A percentile compares a stretch with the other conserved stretches of the same genome.
These are phyloP conservation scores for Phytophthora tubulina DNA, from an alignment of 352 stramenopile genomes.

Conservation along the genomic window DNA sequence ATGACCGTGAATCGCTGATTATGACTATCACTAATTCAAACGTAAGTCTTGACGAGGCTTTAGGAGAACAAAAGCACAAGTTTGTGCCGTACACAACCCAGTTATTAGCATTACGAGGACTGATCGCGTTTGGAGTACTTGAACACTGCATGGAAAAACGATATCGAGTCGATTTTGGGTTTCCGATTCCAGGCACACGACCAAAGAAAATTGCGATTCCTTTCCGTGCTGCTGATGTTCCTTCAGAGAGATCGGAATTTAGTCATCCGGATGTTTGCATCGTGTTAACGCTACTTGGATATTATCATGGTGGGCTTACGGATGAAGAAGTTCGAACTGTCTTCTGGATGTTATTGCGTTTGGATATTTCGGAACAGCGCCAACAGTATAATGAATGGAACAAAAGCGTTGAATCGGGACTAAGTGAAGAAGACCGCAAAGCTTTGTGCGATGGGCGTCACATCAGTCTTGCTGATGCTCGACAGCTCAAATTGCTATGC, in stretches of 20 bases:
- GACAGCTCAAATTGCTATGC: conserved; percentile 68
- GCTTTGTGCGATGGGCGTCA: conserved; percentile 68
- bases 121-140: conserved; percentile 81
- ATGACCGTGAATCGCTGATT: conserved; percentile 38
- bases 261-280: conserved; percentile 90
- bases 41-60: conserved; percentile 35
- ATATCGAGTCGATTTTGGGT: conserved; percentile 85
- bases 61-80: conserved; percentile 20
- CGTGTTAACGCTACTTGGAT: conserved; percentile 83
- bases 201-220: conserved; percentile 86
- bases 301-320: conserved; percentile 84
- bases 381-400: conserved; percentile 83
- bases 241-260: conserved; percentile 83
- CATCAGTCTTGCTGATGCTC: conserved; percentile 76
- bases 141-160: conserved; percentile 89
- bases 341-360: conserved; percentile 63
- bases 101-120: conserved; percentile 75
- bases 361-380: conserved; percentile 71
- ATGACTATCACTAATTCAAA: conserved; percentile 46
- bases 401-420: conserved; percentile 33
- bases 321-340: conserved; percentile 56
- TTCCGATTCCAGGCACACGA: conserved; percentile 50
- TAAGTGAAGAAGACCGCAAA: conserved; percentile 22
- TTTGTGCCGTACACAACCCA: conserved; percentile 44
- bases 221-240: conserved; percentile 41